Base-by-base conservation (phyloP, 148 eudicot genomes). In the Rhododendron williamsianum region DNA sequence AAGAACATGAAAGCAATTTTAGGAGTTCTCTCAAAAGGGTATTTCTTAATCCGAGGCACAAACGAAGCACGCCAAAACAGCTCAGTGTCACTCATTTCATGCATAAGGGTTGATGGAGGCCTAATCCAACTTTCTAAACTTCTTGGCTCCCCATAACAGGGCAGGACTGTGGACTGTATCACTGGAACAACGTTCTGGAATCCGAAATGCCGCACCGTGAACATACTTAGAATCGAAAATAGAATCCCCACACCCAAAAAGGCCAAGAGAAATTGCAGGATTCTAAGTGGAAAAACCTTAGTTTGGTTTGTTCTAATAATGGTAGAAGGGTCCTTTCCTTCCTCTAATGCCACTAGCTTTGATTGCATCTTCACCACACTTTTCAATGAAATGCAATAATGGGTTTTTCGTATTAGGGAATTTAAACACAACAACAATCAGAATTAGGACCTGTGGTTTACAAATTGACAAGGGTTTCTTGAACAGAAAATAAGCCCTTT, bases 1-100 rank as follows among this genome's bases (percentile, higher is more conserved):
- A 91, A 87, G 85, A 91, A 91, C 93, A 91, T 89, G 84, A 91
- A 91, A 3, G 93, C 91, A 79, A 91, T 89, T 63, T 90, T 91
- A 33, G 91, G 89, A 56, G 73, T 86, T 78, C 93, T 89, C 85
- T 90, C 76, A 71, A 90, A 91, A 12, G 93, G 92, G 86, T 89
- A 91, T 11, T 67, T 81, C 80, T 89, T 72, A 2, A 87, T 87
- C 43, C 51, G 77, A 36, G 90, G 88, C 11, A 46, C 86, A 81
- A 89, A 86, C 35, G 93, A 88, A 35, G 93, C 93, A 15, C 92
- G 54, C 92, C 92, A 91, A 72, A 90, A 87, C 46, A 91, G 88
- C 83, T 91, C 88, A 6, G 87, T 33, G 49, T 91, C 93, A 56
- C 81, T 89, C 92, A 91, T 85, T 0, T 51, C 45, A 58, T 91